Percentiles rank a stretch among this genome's conserved stretches.
phyloP scores from a whole-genome alignment of 202 grass and related monocot genomes.

The Tripidium arundinaceum region DNA sequence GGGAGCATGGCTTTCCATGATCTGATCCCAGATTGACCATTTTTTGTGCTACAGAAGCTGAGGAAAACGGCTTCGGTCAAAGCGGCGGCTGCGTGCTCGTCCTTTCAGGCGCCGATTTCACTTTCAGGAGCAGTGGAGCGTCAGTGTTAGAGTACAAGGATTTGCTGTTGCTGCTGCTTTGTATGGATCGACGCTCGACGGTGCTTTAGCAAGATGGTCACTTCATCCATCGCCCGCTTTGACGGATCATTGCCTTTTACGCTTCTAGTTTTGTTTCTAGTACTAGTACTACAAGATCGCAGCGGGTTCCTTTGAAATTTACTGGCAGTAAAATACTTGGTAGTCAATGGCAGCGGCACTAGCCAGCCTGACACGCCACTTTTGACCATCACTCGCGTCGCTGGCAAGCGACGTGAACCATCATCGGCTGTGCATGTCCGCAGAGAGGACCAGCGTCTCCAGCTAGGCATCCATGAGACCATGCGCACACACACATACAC shows the following conservation, averaged over 20 bases:
- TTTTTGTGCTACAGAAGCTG: constrained; percentile 5
- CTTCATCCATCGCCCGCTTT: not conserved
- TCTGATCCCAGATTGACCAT: constrained; percentile 30
- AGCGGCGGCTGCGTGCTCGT: constrained; percentile 11
- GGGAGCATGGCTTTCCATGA: constrained; percentile 31
- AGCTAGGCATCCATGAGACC: not conserved
- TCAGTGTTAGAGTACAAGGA: no score
- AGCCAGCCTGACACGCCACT: not conserved
- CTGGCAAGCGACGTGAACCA: no score
- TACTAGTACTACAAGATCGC: not conserved
- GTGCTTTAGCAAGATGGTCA: constrained; percentile 18
- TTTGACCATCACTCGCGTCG: not conserved
- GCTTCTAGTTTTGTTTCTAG: constrained; percentile 30
- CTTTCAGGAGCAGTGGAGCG: not conserved
- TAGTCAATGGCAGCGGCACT: not conserved
- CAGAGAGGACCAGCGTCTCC: not conserved
- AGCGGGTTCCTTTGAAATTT: not conserved
- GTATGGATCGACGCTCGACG: constrained; percentile 20
- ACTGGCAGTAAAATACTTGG: no score
- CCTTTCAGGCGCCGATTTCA: no score
- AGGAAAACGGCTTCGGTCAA: constrained; percentile 5
- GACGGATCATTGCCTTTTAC: constrained; percentile 3
- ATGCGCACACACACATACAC: no score
- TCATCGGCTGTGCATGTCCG: no score
- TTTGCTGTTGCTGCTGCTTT: constrained; percentile 4